Evolutionary conservation across 768 basidiomycete species (phyloP), one percentile per base, ranked within the genome.

Genomic region (Rhizopogon vinicolor): DNA sequence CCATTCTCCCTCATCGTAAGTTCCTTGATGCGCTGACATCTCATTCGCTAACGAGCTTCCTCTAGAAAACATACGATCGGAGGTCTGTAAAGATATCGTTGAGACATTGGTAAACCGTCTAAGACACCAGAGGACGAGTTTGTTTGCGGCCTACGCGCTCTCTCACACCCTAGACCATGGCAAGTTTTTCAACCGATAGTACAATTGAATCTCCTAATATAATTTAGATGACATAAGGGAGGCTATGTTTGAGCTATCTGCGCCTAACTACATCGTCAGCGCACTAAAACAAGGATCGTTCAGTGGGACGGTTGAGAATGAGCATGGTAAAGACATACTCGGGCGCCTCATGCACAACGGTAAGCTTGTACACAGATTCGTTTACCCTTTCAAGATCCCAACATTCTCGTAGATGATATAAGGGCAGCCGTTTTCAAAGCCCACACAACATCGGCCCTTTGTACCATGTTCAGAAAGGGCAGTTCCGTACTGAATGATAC

Each of bases 131-230:
- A 18, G 50, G 31, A 46, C 10, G 1, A 51, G 44, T n/a, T 37
- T 54, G 19, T n/a, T 54, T 37, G 53, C 48, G 29, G 53, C 53
- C n/a, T 54, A 54, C 12, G 44, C 53, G 7, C 35, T 54, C 5
- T 51, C 53, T 37, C 31, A 9, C 7, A 28, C 49, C 44, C 13
- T 51, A 13, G 29, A 51, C 7, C n/a, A 35, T 28, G 31, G 53
- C 51, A 35, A 28, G 25, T 52, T 19, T n/a, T 8, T 28, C 13
- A 33, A 13, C 10, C 18, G 16, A 25, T 50, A 10, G 10, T 7
- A 13, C 35, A 5, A 33, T 22, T 13, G 10, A 48, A 54, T 25
- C 5, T 50, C 14, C 5, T 4, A n/a, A 39, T 7, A 10, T 19
- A 35, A 25, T 29, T 13, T 16, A 54, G 53, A 54, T 9, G 35